Conservation (phyloP, 345 rosid genomes). For the Firmiana major region DNA sequence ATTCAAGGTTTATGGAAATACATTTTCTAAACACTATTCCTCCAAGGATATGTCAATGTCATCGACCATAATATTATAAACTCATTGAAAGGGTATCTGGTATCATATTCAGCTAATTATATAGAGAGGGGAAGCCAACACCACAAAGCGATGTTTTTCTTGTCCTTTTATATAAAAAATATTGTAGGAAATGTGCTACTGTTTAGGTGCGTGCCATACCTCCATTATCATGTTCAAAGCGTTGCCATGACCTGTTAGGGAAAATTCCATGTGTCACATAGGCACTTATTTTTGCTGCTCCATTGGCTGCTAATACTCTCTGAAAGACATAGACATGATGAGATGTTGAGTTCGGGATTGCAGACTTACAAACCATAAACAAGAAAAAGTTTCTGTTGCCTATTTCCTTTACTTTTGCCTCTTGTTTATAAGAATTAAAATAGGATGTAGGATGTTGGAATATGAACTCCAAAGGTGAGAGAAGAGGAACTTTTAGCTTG, state of each 20-base stretch:
- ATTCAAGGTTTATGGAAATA: background rate
- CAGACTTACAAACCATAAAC: background rate
- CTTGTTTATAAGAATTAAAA: too few relatives aligned
- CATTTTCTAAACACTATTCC: background rate
- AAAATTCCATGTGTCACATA: constrained; percentile 96
- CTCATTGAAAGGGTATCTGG: too few relatives aligned
- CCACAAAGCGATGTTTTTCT: background rate
- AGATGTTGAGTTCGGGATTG: background rate
- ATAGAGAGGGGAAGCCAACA: background rate
- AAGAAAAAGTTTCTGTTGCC: background rate
- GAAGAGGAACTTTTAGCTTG: background rate
- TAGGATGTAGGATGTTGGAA: background rate
- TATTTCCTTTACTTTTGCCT: too few relatives aligned
- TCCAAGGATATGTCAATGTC: background rate
- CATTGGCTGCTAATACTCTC: constrained; percentile 91
- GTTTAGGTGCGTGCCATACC: constrained; percentile 40
- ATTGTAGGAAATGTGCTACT: background rate
- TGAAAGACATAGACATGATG: constrained; percentile 28
- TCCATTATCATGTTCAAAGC: constrained; percentile 76
- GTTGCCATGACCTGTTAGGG: constrained; percentile 86
- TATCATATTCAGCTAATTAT: background rate
- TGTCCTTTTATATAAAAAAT: background rate
- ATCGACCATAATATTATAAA: too few relatives aligned
- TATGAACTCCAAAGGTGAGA: background rate
- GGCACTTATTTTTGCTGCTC: constrained; percentile 89